Base-by-base conservation (phyloP, 83 land plant genomes). In the Diphasiastrum complanatum region DNA sequence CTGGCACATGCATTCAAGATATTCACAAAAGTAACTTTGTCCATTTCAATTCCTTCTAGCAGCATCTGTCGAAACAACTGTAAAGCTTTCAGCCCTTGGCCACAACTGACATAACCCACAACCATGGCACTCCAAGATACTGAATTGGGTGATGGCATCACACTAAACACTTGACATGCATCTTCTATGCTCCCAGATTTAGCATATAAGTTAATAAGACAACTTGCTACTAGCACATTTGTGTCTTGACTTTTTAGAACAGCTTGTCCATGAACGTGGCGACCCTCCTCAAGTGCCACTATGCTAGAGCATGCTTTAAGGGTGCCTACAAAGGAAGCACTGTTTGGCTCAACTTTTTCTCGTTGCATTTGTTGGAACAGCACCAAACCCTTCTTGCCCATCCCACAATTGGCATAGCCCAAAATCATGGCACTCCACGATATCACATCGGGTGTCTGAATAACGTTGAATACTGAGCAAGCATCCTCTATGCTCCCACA, bases 371-470 rank as follows among this genome's bases (percentile, higher is more conserved):
- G 16, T n/a, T 50, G 23, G 22, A 18, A 50, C 16, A n/a, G 23
- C 22, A 16, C 1, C 22, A 50, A 23, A 50, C 22, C 53, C 16
- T 11, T n/a, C 16, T n/a, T 10, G 53, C 25, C 24, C 23, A 16
- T 23, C 1, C 53, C 53, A 50, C 12, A 10, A 10, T 50, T 24
- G 19, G 53, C 53, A 24, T 50, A 50, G 16, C 53, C 53, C 16
- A 1, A 12, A 24, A 50, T 50, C 53, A 50, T 50, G 16, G 53
- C 16, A 24, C 25, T 50, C 53, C 53, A 50, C 12, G 53, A 50
- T 24, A 50, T 24, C 24, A 24, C 53, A 24, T 50, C 53, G 16
- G 12, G 53, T 0, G 10, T 18, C 16, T 24, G 53, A 18, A 50
- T 50, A 23, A 11, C 25, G 22, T 50, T 23, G 23, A 50, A 50